These are phyloP conservation scores for Solanum etuberosum DNA, from an alignment of 257 asterid genomes.

Conservation along the genomic window DNA sequence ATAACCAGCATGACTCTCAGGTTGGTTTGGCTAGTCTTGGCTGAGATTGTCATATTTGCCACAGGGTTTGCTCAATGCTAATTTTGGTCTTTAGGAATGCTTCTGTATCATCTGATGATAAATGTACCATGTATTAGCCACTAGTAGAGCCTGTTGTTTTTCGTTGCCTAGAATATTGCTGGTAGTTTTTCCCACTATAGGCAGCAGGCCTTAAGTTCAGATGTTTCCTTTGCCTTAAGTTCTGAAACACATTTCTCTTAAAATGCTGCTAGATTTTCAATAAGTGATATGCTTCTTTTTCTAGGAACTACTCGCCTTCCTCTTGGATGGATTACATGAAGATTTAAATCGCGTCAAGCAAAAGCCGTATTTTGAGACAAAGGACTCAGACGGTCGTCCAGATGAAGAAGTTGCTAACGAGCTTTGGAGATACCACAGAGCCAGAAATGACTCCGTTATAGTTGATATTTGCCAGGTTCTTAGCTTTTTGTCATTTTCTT, in stretches of 20 bases:
- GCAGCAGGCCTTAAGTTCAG: neutral
- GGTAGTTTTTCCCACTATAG: neutral
- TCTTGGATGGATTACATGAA: slow-evolving; percentile 96
- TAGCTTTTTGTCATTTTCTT: slow-evolving; percentile 2
- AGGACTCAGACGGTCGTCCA: slow-evolving; percentile 73
- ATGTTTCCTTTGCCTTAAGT: neutral
- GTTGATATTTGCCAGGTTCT: slow-evolving; percentile 90
- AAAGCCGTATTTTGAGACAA: slow-evolving; percentile 78
- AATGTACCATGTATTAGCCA: neutral
- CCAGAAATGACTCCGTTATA: slow-evolving; percentile 85
- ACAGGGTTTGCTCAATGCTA: neutral
- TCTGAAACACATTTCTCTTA: neutral
- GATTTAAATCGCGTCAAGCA: slow-evolving; percentile 95
- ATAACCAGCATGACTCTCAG: slow-evolving; percentile 99
- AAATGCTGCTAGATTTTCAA: neutral
- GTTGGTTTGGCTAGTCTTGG: slow-evolving; percentile 20
- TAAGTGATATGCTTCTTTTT: slow-evolving; percentile 6
- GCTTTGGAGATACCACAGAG: slow-evolving; percentile 91
- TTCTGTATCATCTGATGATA: neutral
- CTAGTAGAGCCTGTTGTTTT: neutral
- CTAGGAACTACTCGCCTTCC: slow-evolving; percentile 95
- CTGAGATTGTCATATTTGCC: neutral
- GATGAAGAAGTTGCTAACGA: slow-evolving; percentile 92
- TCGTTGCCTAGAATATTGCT: neutral
- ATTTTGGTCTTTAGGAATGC: neutral